Base-by-base conservation (phyloP, 1,284 basidiomycete species). In the Moesziomyces antarcticus region DNA sequence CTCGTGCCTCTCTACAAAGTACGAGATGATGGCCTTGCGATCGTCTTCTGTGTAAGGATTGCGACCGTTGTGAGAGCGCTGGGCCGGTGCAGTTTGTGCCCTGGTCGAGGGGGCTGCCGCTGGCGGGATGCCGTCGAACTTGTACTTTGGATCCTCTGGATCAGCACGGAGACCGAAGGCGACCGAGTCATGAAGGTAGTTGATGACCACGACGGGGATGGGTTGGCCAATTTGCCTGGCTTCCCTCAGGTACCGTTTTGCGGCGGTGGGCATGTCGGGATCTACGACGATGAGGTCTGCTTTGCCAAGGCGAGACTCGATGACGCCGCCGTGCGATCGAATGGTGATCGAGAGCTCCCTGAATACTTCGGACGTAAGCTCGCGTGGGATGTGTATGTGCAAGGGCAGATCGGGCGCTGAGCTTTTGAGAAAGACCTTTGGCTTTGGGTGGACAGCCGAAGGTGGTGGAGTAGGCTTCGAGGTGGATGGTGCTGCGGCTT, bases 241-340 rank as follows among this genome's bases (percentile, higher is more conserved):
- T 1, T 56, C 43, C 21, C 47, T 43, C 21, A 60, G 49, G 10
- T 51, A 41, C 35, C 56, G 66, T 9, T 33, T 56, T 0, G 72
- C 55, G 0, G 21, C 55, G 21, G 24, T 22, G 8, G 33, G 13
- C 21, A 35, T 30, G 6, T 49, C 20, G 1, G 63, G 62, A 37
- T 74, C 67, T 18, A 69, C 54, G 27, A 61, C 42, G 25, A 74
- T 60, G 24, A 70, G n/a, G 44, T 74, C 56, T 18, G 72, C 58
- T 27, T 74, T 56, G 24, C 25, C 72, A 11, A 74, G 33, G 14
- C 59, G 46, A 9, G 59, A 54, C 30, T 66, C 72, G 4, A 53
- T 41, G 37, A 56, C 63, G n/a, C 72, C 72, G 10, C 66, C 72
- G 24, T 70, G 58, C 14, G 50, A 20, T 13, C 56, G 52, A n/a